These are phyloP conservation scores for Cladophialophora carrionii DNA, from an alignment of 2,329 filamentous ascomycete species.

Conservation along the genomic window DNA sequence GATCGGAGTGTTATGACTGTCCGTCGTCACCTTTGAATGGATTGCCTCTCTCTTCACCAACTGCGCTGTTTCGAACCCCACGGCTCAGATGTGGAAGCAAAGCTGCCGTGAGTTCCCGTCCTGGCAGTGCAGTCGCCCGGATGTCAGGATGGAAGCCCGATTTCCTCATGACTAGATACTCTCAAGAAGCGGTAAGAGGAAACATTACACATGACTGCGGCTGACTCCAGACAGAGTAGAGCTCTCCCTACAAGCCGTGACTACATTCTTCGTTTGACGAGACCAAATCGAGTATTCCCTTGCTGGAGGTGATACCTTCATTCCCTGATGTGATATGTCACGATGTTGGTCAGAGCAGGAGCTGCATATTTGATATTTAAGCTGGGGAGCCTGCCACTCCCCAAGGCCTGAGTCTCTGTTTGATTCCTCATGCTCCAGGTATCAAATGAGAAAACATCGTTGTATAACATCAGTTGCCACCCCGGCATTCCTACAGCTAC, in stretches of 20 bases:
- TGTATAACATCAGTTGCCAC: not conserved
- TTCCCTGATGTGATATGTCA: not conserved
- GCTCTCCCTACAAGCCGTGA: not conserved
- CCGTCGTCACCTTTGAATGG: not conserved
- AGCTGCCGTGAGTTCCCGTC: not conserved
- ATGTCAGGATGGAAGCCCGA: not conserved
- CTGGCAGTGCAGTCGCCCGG: not conserved
- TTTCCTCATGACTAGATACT: not conserved
- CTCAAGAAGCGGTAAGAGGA: not conserved
- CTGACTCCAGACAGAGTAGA: not conserved
- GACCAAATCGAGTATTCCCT: not conserved
- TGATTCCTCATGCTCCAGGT: not conserved
- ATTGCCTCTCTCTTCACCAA: not conserved
- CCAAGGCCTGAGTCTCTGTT: not conserved
- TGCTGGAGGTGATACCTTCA: not conserved
- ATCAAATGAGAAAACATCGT: not conserved
- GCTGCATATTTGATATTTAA: not conserved
- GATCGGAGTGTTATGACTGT: not conserved
- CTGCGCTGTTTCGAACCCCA: not conserved
- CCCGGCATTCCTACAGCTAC: not conserved
- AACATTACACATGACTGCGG: not conserved
- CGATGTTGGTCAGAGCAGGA: not conserved
- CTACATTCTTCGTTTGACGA: not conserved
- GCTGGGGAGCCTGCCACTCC: not conserved
- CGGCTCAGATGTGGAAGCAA: not conserved